Base-by-base conservation (phyloP, 352 stramenopile genomes). In the Phytophthora palmivora region DNA sequence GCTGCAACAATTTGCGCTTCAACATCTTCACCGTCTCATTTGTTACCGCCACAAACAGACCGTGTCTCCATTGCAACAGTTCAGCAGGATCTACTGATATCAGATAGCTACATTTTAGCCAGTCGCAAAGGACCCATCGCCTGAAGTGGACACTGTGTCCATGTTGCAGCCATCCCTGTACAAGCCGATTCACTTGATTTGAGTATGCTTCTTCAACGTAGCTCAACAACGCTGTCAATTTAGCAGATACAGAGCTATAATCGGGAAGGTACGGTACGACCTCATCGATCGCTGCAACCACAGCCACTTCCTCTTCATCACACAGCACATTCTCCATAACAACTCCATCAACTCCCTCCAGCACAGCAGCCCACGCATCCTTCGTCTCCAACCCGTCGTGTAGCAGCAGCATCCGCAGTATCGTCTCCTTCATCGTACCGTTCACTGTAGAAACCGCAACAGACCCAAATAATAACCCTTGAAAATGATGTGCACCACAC, bases 211-310 rank as follows among this genome's bases (percentile, higher is more conserved):
- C n/a, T 30, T 64, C 41, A n/a, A 48, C 71, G 38, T 70, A 81
- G 6, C 44, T 41, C 44, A 88, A 32, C 39, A 88, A 37, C 2
- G 61, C 67, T 15, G 32, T 66, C 47, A 87, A 22, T 48, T 78
- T 60, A 9, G 49, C 14, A 14, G 22, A 50, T 3, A 82, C 36
- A 0, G 56, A 49, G 60, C 67, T 83, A 63, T 84, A 87, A 63
- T 84, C 75, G 24, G 69, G 63, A 19, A 88, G 49, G 41, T 77
- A 47, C 50, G 79, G 76, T 72, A 88, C 69, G 0, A 87, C 53
- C 0, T 34, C 49, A 8, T 72, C 64, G 10, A 88, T 51, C 1
- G 59, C 64, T 2, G 38, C 24, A 8, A 82, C 11, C 21, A 41
- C 49, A 48, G 15, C 6, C 21, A 28, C 30, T 52, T 44, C 42